Conservation (phyloP, 2,329 filamentous ascomycete species). For the Fusarium sp. region DNA sequence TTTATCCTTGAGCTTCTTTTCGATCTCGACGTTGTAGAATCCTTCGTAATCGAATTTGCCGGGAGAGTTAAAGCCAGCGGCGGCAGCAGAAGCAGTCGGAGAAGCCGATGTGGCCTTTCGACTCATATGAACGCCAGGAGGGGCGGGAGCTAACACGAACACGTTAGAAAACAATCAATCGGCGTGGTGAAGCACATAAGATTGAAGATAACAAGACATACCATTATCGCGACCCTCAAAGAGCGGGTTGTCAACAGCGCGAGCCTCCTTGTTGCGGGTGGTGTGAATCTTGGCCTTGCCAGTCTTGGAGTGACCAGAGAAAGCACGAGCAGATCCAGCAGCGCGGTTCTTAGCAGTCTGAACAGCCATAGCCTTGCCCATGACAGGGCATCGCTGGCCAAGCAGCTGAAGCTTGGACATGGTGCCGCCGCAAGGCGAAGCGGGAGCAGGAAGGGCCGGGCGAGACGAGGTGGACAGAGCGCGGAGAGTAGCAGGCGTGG, state of each 20-base stretch:
- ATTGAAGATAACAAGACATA: slow-evolving; percentile 50
- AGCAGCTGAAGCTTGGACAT: slow-evolving; percentile 98
- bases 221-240: slow-evolving; percentile 63
- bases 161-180: slow-evolving; percentile 22
- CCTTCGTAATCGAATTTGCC: slow-evolving; percentile 88
- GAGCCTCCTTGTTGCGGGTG: slow-evolving; percentile 80
- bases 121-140: slow-evolving; percentile 40
- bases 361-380: slow-evolving; percentile 96
- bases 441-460: slow-evolving; percentile 40
- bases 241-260: slow-evolving; percentile 74
- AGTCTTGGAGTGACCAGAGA: slow-evolving; percentile 64
- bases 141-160: slow-evolving; percentile 37
- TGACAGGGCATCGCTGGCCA: slow-evolving; percentile 95
- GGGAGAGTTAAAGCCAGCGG: slow-evolving; percentile 47
- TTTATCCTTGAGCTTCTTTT: slow-evolving; percentile 99
- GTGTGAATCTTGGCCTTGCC: slow-evolving; percentile 85
- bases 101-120: slow-evolving; percentile 44
- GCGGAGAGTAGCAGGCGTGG: slow-evolving; percentile 90
- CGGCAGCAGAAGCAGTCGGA: slow-evolving; percentile 41
- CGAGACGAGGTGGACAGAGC: slow-evolving; percentile 83
- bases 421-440: slow-evolving; percentile 84
- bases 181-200: not conserved
- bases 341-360: slow-evolving; percentile 73
- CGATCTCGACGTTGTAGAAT: slow-evolving; percentile 89
- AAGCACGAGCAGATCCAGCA: slow-evolving; percentile 63